Evolutionary conservation across 202 grass and related monocot species (phyloP).

Genomic region (Zizania palustris): DNA sequence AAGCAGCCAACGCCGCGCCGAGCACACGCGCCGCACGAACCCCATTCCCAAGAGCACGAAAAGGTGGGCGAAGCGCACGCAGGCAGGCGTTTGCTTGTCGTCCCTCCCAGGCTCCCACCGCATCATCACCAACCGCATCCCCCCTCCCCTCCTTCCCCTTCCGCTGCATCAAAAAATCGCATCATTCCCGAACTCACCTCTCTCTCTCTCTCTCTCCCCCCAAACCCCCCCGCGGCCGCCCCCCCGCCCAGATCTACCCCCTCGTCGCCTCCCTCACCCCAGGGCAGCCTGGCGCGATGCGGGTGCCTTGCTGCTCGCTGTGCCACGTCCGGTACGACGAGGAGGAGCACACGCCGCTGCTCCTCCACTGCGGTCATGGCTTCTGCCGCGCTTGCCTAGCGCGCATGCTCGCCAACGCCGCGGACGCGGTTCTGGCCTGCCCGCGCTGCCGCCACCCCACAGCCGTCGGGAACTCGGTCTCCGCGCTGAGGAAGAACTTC

Average conservation of each 20-base stretch:
- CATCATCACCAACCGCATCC: conserved; percentile 48
- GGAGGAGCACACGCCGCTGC: conserved; percentile 82
- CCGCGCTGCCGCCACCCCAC: conserved; percentile 91
- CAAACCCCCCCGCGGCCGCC: not conserved
- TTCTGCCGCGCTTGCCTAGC: conserved; percentile 96
- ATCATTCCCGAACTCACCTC: not conserved
- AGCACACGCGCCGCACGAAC: conserved; percentile 32
- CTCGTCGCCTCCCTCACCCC: conserved; percentile 26
- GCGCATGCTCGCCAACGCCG: conserved; percentile 73
- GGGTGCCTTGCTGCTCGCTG: conserved; percentile 90
- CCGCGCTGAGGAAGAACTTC: conserved; percentile 92
- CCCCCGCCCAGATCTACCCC: conserved; percentile 43
- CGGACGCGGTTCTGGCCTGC: conserved; percentile 67
- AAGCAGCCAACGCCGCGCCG: not conserved
- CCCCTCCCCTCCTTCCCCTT: not conserved
- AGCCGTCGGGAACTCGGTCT: conserved; percentile 87
- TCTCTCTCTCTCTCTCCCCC: conserved; percentile 14
- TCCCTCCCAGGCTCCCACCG: conserved; percentile 34
- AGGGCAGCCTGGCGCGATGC: conserved; percentile 56
- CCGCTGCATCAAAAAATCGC: conserved; percentile 36
- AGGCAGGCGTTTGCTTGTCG: conserved; percentile 31
- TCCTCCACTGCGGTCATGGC: conserved; percentile 97
- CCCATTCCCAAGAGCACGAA: conserved; percentile 22
- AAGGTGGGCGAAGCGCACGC: conserved; percentile 29
- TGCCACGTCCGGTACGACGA: conserved; percentile 90